A percentile compares a stretch with the other conserved stretches of the same genome.
phyloP scores from a whole-genome alignment of 2,329 filamentous ascomycete species.

The Zymoseptoria pseudotritici region DNA sequence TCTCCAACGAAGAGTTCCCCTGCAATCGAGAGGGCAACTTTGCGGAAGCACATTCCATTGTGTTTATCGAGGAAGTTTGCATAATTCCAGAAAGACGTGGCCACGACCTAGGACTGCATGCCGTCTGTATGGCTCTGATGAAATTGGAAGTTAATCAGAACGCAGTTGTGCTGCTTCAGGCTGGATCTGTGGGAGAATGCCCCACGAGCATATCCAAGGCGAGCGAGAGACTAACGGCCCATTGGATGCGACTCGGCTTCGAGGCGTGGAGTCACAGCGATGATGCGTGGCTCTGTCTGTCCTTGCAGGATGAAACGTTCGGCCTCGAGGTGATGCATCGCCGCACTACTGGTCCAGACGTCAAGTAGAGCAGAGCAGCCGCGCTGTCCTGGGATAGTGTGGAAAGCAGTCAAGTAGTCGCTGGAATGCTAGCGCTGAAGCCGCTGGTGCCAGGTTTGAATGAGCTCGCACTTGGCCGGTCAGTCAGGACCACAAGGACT shows the following conservation, averaged over 20 bases:
- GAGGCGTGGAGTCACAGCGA: conserved; percentile 18
- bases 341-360: neutral
- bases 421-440: neutral
- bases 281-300: conserved; percentile 15
- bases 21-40: conserved; percentile 4
- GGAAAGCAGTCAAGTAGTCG: neutral
- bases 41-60: conserved; percentile 2
- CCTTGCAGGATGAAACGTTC: conserved; percentile 1
- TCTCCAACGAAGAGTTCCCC: conserved; percentile 13
- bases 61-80: conserved; percentile 8
- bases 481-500: no score
- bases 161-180: conserved; percentile 12
- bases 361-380: neutral
- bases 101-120: conserved; percentile 5
- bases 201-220: conserved; percentile 2
- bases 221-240: conserved; percentile 11
- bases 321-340: neutral
- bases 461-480: neutral
- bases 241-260: conserved; percentile 16
- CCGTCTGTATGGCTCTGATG: conserved; percentile 4
- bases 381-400: neutral
- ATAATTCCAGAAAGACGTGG: conserved; percentile 5
- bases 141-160: conserved; percentile 1
- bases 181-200: conserved; percentile 8
- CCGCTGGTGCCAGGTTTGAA: neutral